Evolutionary conservation across 2,329 filamentous ascomycete species (phyloP), one percentile per base, ranked within the genome.

Genomic region (Colletotrichum karsti): DNA sequence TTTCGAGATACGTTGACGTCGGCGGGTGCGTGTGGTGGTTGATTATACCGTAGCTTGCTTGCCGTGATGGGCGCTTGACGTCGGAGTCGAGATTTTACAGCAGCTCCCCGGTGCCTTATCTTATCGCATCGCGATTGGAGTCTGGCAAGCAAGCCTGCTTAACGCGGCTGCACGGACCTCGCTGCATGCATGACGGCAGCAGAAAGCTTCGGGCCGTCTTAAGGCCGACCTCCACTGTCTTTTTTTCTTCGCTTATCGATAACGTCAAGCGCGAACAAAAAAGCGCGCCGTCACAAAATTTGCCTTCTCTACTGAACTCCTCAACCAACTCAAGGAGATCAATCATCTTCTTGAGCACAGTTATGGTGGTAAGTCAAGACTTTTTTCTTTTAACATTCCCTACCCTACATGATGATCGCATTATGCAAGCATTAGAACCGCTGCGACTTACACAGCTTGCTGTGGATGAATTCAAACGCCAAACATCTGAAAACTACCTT

Each of bases 371-470:
- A 69, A 67, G 66, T 69, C 13, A 1, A 22, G 37, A 18, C 6
- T 30, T 22, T 5, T 5, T 46, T 24, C 12, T 12, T n/a, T 13
- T 48, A 42, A 6, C 22, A 13, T 41, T 55, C 15, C 22, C 33
- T 35, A 35, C 20, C 8, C 15, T 24, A 51, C 24, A 73, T 67
- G 67, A 79, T 84, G 82, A 84, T 84, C 69, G 63, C 39, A 42
- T 42, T 42, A 18, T 42, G 50, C 70, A 72, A 72, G 69, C 70
- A 69, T 82, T 80, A 84, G 82, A 83, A 84, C 82, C 82, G 82
- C 82, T 84, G 82, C 82, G 82, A 81, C 82, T 83, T 80, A 84
- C 79, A 77, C 80, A 77, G 80, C 77, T 78, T 77, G 77, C 79
- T 80, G 80, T 79, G 80, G 46, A 71, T 82, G 82, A 83, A 81